phyloP scores from a whole-genome alignment of 116 monocot genomes.

The Phalaenopsis hybrid region DNA sequence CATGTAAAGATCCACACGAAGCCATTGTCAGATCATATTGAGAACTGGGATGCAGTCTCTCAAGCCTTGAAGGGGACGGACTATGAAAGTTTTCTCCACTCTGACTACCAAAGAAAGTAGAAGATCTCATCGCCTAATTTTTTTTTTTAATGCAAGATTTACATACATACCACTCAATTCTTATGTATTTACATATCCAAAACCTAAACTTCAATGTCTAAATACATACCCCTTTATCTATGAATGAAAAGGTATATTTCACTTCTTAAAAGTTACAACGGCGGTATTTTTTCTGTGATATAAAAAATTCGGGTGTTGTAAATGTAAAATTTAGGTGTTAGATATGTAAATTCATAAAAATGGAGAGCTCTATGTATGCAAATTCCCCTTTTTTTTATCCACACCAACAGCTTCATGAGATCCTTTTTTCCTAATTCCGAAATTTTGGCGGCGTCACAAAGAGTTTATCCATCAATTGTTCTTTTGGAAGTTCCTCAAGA shows the following conservation, averaged over 20 bases:
- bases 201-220: no score
- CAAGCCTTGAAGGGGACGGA: slow-evolving; percentile 16
- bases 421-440: background rate
- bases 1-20: slow-evolving; percentile 38
- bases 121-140: background rate
- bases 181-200: no score
- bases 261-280: no score
- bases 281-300: no score
- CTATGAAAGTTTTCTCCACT: slow-evolving; percentile 16
- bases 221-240: no score
- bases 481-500: background rate
- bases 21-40: slow-evolving; percentile 20
- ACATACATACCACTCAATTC: no score
- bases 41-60: slow-evolving; percentile 23
- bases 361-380: no score
- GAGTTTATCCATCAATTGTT: background rate
- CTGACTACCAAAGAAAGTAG: slow-evolving; percentile 12
- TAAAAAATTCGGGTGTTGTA: background rate
- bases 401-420: background rate
- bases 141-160: no score
- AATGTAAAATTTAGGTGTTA: background rate
- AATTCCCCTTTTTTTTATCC: background rate
- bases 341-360: no score
- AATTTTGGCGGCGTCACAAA: background rate
- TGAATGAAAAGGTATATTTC: no score